phyloP scores from a whole-genome alignment of 2,329 filamentous ascomycete genomes.

The Stagonosporopsis tanaceti region DNA sequence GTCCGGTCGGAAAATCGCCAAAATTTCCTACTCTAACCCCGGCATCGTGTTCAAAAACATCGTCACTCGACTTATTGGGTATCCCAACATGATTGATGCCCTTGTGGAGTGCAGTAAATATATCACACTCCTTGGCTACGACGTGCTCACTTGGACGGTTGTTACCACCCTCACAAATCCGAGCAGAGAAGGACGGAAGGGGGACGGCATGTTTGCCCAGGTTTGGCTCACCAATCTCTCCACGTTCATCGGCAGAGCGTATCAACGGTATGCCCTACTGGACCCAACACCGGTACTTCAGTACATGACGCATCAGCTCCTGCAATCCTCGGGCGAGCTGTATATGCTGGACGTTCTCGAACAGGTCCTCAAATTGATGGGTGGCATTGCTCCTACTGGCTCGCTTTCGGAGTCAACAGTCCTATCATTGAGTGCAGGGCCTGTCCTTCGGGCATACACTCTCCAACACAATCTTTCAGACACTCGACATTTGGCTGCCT shows the following conservation, averaged over 20 bases:
- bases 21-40: slow-evolving; percentile 89
- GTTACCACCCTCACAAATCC: slow-evolving; percentile 73
- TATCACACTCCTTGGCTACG: slow-evolving; percentile 90
- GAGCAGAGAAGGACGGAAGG: slow-evolving; percentile 66
- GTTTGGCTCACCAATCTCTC: slow-evolving; percentile 91
- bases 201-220: slow-evolving; percentile 78
- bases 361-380: slow-evolving; percentile 91
- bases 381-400: slow-evolving; percentile 84
- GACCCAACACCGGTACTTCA: slow-evolving; percentile 85
- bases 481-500: slow-evolving; percentile 76
- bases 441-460: slow-evolving; percentile 79
- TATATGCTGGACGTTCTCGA: slow-evolving; percentile 91
- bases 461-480: slow-evolving; percentile 80
- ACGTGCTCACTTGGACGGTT: slow-evolving; percentile 91
- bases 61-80: slow-evolving; percentile 89
- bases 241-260: slow-evolving; percentile 89
- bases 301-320: slow-evolving; percentile 87
- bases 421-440: slow-evolving; percentile 85
- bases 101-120: slow-evolving; percentile 95
- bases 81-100: slow-evolving; percentile 92
- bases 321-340: slow-evolving; percentile 76
- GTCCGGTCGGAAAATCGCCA: slow-evolving; percentile 88
- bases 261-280: slow-evolving; percentile 83
- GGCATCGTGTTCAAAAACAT: slow-evolving; percentile 91
- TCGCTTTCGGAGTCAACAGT: slow-evolving; percentile 91